Evolutionary conservation across 2,329 filamentous ascomycete species (phyloP).

Genomic region (Trichoderma citrinoviride): DNA sequence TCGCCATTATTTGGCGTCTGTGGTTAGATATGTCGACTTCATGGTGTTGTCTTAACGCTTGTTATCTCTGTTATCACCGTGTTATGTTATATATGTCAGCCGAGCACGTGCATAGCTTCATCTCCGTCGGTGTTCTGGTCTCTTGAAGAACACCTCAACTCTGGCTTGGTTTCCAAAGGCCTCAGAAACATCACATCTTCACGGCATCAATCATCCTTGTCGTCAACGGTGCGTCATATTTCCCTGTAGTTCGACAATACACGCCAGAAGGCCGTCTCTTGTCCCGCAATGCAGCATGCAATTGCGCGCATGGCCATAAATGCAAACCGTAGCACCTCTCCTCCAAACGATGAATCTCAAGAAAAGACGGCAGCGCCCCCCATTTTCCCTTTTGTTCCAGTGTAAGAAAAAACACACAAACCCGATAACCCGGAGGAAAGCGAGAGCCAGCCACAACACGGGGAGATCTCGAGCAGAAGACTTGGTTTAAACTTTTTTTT

Average conservation of each 20-base stretch:
- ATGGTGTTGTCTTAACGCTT: no score
- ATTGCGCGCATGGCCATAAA: slow-evolving; percentile 9
- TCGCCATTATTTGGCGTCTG: no score
- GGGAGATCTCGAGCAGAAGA: not conserved
- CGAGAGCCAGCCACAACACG: not conserved
- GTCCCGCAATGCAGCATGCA: slow-evolving; percentile 14
- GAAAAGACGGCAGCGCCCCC: slow-evolving; percentile 11
- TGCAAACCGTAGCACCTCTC: slow-evolving; percentile 19
- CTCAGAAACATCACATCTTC: not conserved
- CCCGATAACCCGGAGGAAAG: slow-evolving; percentile 2
- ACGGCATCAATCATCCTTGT: slow-evolving; percentile 4
- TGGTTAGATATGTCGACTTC: no score
- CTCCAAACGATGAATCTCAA: slow-evolving; percentile 2
- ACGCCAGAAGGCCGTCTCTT: slow-evolving; percentile 14
- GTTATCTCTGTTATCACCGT: no score
- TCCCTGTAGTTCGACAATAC: slow-evolving; percentile 19
- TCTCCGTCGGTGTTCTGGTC: no score
- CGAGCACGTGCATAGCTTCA: no score
- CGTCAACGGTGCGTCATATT: slow-evolving; percentile 22
- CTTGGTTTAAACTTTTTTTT: slow-evolving; percentile 15
- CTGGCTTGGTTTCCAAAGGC: no score
- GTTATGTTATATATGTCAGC: no score
- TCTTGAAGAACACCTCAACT: no score
- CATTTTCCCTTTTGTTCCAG: not conserved
- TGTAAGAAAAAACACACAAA: not conserved